Base-by-base conservation (phyloP, 1,139 yeast genomes). In the Yamadazyma siamensis region DNA sequence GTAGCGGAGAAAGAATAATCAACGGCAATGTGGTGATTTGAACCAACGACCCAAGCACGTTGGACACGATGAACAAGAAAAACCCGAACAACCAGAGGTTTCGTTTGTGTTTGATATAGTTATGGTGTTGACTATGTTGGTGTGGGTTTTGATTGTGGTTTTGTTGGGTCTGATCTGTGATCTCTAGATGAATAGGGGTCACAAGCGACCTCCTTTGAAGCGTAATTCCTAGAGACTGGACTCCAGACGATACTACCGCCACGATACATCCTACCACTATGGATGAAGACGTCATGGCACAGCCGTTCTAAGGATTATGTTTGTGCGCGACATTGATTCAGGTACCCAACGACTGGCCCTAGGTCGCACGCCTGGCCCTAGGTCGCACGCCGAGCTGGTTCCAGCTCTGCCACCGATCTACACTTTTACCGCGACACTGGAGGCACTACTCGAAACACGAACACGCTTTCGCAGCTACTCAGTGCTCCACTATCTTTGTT, bases 21-120 rank as follows among this genome's bases (percentile, higher is more conserved):
- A 88, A 63, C 0, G 96, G 96, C 25, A 88, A 63, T 1, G 95
- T 83, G 2, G 94, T 76, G 25, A 88, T 79, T 55, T 88, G 96
- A 21, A 87, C 82, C 19, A 84, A 67, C 3, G 94, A 82, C 1
- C 96, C 96, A 30, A 87, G 62, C 2, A 88, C 62, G 45, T 87
- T 88, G 28, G 95, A 80, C 8, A 74, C 49, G 21, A 88, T 68
- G 53, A 88, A 88, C 30, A 88, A 54, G 11, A 69, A 45, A 35
- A 88, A 75, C 3, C 96, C 96, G 19, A 73, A 40, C 26, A 85
- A 66, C 96, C 96, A 87, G 50, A 84, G 62, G 28, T 76, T 70
- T 31, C 87, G 64, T 36, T 75, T 71, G 41, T 75, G 69, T 27
- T 51, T 54, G 31, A 59, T 61, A 21, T 52, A 51, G 19, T 52